Evolutionary conservation across 2,329 filamentous ascomycete species (phyloP), one percentile per base, ranked within the genome.

Genomic region (Colletotrichum brevisporum): DNA sequence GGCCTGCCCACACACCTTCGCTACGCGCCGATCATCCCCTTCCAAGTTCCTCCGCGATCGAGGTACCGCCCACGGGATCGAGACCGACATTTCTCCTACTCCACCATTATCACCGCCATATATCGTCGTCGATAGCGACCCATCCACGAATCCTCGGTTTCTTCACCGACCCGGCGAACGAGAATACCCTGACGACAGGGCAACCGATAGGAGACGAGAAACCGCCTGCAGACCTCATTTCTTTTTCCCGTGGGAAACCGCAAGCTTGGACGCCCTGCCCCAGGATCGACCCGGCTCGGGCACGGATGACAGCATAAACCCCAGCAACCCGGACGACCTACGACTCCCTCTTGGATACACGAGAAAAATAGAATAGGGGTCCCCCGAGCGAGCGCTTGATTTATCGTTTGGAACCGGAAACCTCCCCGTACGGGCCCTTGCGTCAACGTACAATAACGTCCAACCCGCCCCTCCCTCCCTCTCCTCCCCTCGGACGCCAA

Each of bases 251-350:
- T 61, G 50, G 51, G 66, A 56, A 69, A 66, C 66, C 55, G 56
- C 55, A 31, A 53, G 62, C 62, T 67, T 61, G 51, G 67, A 67
- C 66, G 24, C 16, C 8, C 56, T 53, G 56, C 56, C 45, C 62
- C 45, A 69, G 67, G 55, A 61, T 54, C 43, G 56, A 69, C 67
- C 63, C 62, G 51, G 67, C 41, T 51, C 8, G 43, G 63, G 62
- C 67, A 69, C 67, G 67, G 67, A 67, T 69, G 67, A 69, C 62
- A 69, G 67, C 56, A 66, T 51, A 57, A 69, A 36, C 67, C 63
- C 56, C 50, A 56, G 67, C 62, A 66, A 53, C 31, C 67, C 26
- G 39, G 51, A 61, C 47, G 50, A 24, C 36, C 52, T 8, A 53
- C 43, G n/a, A 60, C 57, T 56, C 50, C n/a, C 51, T 27, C 50